phyloP scores from a whole-genome alignment of 1,284 basidiomycete genomes.

The Rhodotorula sp. region DNA sequence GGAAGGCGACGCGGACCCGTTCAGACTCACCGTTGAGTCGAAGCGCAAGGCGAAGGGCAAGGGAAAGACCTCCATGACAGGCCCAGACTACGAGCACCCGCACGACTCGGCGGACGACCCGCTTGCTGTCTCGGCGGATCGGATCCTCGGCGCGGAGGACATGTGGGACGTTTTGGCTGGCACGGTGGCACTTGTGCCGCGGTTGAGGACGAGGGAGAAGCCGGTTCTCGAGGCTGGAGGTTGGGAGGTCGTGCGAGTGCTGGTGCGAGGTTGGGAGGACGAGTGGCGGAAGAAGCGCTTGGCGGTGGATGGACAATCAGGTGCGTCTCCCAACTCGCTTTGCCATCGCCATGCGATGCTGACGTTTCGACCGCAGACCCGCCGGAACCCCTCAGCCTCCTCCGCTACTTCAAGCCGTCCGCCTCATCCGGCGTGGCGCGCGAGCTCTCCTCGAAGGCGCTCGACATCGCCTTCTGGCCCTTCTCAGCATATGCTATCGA shows the following conservation, averaged over 20 bases:
- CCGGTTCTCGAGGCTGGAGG: constrained; percentile 9
- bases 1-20: background rate
- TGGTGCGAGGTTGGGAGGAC: constrained; percentile 26
- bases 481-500: background rate
- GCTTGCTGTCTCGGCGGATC: constrained; percentile 4
- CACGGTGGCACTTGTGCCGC: background rate
- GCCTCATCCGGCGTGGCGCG: background rate
- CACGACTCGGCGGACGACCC: constrained; percentile 14
- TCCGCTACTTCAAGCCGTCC: constrained; percentile 29
- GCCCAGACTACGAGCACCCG: constrained; percentile 6
- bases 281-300: constrained; percentile 1
- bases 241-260: constrained; percentile 17
- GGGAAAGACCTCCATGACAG: background rate
- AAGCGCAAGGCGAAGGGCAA: constrained; percentile 2
- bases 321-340: background rate
- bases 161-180: constrained; percentile 34
- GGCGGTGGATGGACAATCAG: background rate
- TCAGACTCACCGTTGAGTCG: background rate
- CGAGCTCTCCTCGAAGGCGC: constrained; percentile 20
- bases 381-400: constrained; percentile 14
- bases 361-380: background rate
- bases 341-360: background rate
- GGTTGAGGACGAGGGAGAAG: constrained; percentile 8
- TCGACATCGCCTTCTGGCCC: constrained; percentile 32
- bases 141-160: constrained; percentile 9